phyloP scores from a whole-genome alignment of 805 yeast species.

The Yamadazyma akitaensis region DNA sequence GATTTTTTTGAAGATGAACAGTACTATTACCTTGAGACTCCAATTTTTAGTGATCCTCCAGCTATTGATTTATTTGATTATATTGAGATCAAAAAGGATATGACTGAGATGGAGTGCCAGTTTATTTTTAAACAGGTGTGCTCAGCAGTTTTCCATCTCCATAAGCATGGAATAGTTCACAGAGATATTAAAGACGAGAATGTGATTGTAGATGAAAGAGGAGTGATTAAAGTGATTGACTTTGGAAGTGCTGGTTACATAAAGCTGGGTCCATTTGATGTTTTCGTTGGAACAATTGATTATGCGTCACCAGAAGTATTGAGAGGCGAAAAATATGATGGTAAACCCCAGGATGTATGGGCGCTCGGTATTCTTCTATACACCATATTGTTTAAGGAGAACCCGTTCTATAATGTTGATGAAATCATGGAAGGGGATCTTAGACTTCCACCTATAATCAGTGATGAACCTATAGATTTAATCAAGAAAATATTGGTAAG shows the following conservation, averaged over 20 bases:
- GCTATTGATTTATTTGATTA: constrained; percentile 91
- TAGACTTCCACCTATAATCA: constrained; percentile 63
- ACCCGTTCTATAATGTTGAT: constrained; percentile 93
- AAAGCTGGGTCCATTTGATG: constrained; percentile 91
- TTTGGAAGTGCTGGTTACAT: constrained; percentile 94
- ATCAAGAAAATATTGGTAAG: constrained; percentile 67
- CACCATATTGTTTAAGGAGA: constrained; percentile 88
- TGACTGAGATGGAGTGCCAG: constrained; percentile 77
- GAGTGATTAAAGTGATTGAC: constrained; percentile 81
- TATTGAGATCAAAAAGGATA: constrained; percentile 79
- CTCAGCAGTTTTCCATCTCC: constrained; percentile 77
- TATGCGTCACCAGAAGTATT: constrained; percentile 97
- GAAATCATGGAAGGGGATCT: constrained; percentile 91
- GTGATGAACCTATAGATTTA: constrained; percentile 58
- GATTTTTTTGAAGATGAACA: constrained; percentile 92
- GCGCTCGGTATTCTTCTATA: constrained; percentile 89
- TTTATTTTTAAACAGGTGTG: constrained; percentile 76
- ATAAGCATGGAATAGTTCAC: constrained; percentile 83
- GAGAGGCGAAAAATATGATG: constrained; percentile 83
- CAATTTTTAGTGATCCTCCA: constrained; percentile 85
- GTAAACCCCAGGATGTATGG: constrained; percentile 96
- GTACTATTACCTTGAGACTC: constrained; percentile 87
- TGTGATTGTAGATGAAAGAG: constrained; percentile 79
- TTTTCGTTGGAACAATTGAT: constrained; percentile 95
- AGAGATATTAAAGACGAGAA: constrained; percentile 96